Conservation (phyloP, 345 rosid genomes). For the Populus euphratica region DNA sequence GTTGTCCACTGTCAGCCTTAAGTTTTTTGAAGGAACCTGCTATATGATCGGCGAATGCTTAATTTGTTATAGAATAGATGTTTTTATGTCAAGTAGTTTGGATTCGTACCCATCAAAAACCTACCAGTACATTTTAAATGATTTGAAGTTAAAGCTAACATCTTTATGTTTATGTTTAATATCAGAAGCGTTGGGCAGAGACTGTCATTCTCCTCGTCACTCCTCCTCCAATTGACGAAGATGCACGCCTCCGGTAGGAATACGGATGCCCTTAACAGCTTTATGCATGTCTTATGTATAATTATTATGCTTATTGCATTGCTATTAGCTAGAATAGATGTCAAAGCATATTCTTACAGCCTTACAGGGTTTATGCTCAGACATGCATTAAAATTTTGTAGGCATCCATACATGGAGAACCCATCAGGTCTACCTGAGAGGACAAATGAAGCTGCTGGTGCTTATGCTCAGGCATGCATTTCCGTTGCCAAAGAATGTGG, state of each 20-base stretch:
- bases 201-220: conserved; percentile 57
- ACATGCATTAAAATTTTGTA: conserved; percentile 15
- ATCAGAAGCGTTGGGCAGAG: conserved; percentile 65
- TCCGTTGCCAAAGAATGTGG: conserved; percentile 52
- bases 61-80: not conserved
- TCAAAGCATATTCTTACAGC: not conserved
- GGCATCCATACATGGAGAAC: conserved; percentile 68
- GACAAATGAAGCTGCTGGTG: conserved; percentile 80
- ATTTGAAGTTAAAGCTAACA: not conserved
- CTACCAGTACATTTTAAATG: not conserved
- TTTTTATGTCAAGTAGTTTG: not conserved
- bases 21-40: not conserved
- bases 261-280: not conserved
- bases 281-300: not conserved
- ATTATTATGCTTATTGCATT: not conserved
- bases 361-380: not conserved
- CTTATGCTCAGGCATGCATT: conserved; percentile 62
- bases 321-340: not conserved
- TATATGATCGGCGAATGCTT: not conserved
- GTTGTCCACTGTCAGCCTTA: not conserved
- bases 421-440: conserved; percentile 67
- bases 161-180: not conserved
- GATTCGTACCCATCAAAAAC: not conserved
- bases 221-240: conserved; percentile 93
- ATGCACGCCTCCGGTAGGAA: conserved; percentile 64